phyloP scores from a whole-genome alignment of 1,139 yeast species.

The Saccharomyces hybrid region DNA sequence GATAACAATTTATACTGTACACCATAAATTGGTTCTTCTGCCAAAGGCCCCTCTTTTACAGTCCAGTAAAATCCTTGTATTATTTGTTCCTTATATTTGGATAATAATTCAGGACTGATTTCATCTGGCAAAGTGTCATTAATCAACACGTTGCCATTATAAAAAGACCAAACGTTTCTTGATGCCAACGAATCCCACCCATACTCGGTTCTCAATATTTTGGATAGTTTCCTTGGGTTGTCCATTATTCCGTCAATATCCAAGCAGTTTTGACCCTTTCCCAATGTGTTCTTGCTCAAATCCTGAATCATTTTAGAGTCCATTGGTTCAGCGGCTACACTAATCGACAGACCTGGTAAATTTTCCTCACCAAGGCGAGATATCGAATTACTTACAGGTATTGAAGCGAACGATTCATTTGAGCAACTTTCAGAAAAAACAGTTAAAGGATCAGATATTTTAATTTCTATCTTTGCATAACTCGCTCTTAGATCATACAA shows the following conservation, averaged over 20 bases:
- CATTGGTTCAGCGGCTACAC: slow-evolving; percentile 76
- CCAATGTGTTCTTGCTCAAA: slow-evolving; percentile 46
- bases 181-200: slow-evolving; percentile 84
- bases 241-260: slow-evolving; percentile 23
- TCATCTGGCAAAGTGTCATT: slow-evolving; percentile 77
- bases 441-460: slow-evolving; percentile 79
- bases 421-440: slow-evolving; percentile 72
- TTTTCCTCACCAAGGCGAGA: slow-evolving; percentile 32
- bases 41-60: slow-evolving; percentile 78
- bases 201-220: slow-evolving; percentile 48
- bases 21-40: slow-evolving; percentile 73
- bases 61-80: slow-evolving; percentile 82
- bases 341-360: slow-evolving; percentile 50
- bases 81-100: slow-evolving; percentile 44
- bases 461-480: slow-evolving; percentile 62
- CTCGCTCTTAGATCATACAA: slow-evolving; percentile 62
- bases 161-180: slow-evolving; percentile 70
- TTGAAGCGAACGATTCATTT: slow-evolving; percentile 60
- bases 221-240: slow-evolving; percentile 42
- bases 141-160: slow-evolving; percentile 51
- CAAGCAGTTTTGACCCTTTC: slow-evolving; percentile 8
- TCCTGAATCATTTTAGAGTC: slow-evolving; percentile 49
- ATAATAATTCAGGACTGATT: slow-evolving; percentile 50
- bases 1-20: slow-evolving; percentile 65
- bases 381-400: slow-evolving; percentile 36